Percentiles rank a stretch among this genome's conserved stretches.
These are phyloP conservation scores for Trichosporon ovoides DNA, from an alignment of 1,284 basidiomycete species.

Conservation along the genomic window DNA sequence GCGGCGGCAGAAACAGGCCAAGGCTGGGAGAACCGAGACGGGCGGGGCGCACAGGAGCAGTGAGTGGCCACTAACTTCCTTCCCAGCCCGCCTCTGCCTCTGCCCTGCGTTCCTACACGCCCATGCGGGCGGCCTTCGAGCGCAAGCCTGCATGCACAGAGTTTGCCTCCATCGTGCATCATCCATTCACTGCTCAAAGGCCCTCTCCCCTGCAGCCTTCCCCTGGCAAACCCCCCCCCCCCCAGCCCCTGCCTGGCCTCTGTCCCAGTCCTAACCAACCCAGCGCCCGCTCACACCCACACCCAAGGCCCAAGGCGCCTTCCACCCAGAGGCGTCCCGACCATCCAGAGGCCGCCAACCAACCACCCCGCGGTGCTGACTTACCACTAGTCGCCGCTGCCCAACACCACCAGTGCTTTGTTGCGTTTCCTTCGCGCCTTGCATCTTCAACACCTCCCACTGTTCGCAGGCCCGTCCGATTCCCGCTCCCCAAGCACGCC, in stretches of 20 bases:
- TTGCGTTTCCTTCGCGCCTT: not conserved
- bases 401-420: conserved; percentile 16
- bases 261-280: not conserved
- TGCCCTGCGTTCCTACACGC: no score
- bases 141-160: not conserved
- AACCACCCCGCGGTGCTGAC: not conserved
- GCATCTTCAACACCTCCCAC: conserved; percentile 15
- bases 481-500: not conserved
- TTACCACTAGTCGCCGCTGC: conserved; percentile 1
- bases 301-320: not conserved
- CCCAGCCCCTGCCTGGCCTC: no score
- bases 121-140: no score
- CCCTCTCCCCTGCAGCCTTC: no score
- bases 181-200: not conserved
- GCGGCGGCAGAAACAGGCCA: no score
- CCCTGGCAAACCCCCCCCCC: no score
- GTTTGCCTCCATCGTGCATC: not conserved
- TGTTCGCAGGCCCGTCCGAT: conserved; percentile 5
- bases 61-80: no score
- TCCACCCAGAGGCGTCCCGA: no score
- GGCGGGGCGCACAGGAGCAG: no score
- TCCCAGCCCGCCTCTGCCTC: no score
- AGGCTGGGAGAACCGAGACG: no score
- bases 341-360: not conserved
- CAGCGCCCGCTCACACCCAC: not conserved